Percentiles rank a stretch among this genome's conserved stretches.
phyloP scores from a whole-genome alignment of 345 rosid species.

The Eucalyptus pauciflora region DNA sequence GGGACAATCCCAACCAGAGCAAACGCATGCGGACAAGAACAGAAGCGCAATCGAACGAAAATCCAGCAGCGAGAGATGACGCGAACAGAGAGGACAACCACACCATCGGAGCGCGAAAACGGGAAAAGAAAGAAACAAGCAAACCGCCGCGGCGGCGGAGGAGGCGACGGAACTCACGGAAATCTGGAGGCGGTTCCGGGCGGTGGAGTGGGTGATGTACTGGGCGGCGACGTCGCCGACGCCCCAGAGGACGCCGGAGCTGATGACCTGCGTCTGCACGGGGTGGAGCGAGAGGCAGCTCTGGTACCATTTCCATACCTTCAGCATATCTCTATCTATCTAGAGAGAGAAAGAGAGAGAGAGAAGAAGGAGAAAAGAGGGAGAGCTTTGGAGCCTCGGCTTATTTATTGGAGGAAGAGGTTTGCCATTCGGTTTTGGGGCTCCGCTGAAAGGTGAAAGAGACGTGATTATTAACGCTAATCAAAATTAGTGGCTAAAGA shows the following conservation, averaged over 20 bases:
- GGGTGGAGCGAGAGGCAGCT: conserved; percentile 58
- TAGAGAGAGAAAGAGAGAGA: neutral
- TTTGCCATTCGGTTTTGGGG: neutral
- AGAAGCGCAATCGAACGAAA: neutral
- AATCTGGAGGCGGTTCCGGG: conserved; percentile 27
- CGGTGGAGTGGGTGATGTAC: conserved; percentile 70
- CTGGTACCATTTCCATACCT: conserved; percentile 88
- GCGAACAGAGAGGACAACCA: neutral
- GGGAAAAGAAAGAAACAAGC: neutral
- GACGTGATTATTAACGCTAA: neutral
- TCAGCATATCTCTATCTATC: conserved; percentile 20
- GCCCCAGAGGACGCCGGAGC: conserved; percentile 92
- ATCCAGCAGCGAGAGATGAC: neutral
- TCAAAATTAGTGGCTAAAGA: neutral
- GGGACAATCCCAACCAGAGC: neutral
- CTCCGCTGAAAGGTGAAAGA: neutral
- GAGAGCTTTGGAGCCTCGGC: neutral
- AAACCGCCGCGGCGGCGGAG: neutral
- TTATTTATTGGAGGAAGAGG: neutral
- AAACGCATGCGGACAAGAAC: neutral
- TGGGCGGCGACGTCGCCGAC: conserved; percentile 84
- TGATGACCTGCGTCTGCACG: conserved; percentile 74
- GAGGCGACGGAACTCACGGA: conserved; percentile 2
- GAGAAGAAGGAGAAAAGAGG: too few species aligned
- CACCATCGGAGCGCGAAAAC: neutral